A percentile compares a stretch with the other conserved stretches of the same genome.
These are phyloP conservation scores for Bruguiera sexangula DNA, from an alignment of 345 rosid genomes.

Conservation along the genomic window DNA sequence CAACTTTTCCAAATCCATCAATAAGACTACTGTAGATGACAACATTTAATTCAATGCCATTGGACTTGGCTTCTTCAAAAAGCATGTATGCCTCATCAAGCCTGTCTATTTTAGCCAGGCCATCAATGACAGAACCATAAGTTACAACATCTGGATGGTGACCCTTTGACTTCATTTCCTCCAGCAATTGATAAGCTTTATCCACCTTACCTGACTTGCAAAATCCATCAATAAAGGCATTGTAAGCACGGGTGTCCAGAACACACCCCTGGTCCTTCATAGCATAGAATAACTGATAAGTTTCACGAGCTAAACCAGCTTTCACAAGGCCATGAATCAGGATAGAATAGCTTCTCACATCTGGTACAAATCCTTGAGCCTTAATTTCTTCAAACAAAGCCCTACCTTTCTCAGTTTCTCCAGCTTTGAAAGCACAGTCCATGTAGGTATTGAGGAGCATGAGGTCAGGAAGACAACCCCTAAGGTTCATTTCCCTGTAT, in stretches of 20 bases:
- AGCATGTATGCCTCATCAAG: constrained; percentile 98
- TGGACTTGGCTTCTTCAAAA: constrained; percentile 91
- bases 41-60: constrained; percentile 62
- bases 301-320: constrained; percentile 83
- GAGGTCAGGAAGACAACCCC: constrained; percentile 70
- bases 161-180: constrained; percentile 89
- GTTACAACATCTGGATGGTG: constrained; percentile 80
- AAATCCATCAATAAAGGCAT: constrained; percentile 81
- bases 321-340: constrained; percentile 74
- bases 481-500: constrained; percentile 72
- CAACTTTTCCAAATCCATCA: constrained; percentile 95
- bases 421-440: constrained; percentile 92
- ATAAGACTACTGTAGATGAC: constrained; percentile 83
- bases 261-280: constrained; percentile 93
- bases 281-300: constrained; percentile 65
- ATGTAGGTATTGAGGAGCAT: constrained; percentile 78
- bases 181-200: constrained; percentile 86
- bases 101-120: constrained; percentile 87
- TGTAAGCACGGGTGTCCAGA: constrained; percentile 80
- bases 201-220: constrained; percentile 92
- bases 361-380: constrained; percentile 61
- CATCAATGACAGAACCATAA: constrained; percentile 84
- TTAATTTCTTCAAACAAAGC: constrained; percentile 79
- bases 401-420: constrained; percentile 80
- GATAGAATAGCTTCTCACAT: constrained; percentile 74